Conservation (phyloP, 257 asterid species). For the Thymus mandschuricus region DNA sequence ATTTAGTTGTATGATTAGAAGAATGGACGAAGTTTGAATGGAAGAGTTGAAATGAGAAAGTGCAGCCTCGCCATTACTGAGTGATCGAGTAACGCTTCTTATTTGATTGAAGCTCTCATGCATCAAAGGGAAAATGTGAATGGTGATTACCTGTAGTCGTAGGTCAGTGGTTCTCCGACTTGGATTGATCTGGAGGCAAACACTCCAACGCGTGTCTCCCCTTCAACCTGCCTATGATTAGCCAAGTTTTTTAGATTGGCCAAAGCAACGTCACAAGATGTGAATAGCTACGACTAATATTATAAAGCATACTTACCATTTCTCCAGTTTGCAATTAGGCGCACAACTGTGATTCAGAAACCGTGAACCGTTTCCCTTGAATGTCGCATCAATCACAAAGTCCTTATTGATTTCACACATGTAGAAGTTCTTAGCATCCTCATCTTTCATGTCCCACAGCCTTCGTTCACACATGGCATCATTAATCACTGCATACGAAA, state of each 20-base stretch:
- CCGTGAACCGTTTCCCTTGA: conserved; percentile 87
- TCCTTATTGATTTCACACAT: conserved; percentile 93
- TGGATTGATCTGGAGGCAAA: conserved; percentile 76
- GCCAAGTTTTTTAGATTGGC: background rate
- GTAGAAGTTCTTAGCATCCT: conserved; percentile 76
- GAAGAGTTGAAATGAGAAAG: background rate
- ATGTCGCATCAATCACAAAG: conserved; percentile 93
- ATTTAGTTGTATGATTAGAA: too few species aligned
- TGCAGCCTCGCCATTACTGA: conserved; percentile 4
- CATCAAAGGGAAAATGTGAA: background rate
- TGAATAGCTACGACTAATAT: conserved; percentile 20
- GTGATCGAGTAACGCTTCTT: background rate
- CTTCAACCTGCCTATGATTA: conserved; percentile 81
- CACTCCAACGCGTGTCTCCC: conserved; percentile 88
- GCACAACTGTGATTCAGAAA: conserved; percentile 95
- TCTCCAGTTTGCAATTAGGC: conserved; percentile 91
- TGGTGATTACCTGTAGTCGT: conserved; percentile 76
- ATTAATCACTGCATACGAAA: conserved; percentile 65
- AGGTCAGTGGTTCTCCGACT: conserved; percentile 88
- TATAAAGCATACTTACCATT: conserved; percentile 64
- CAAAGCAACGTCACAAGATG: conserved; percentile 4
- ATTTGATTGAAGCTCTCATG: background rate
- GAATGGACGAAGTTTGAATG: too few species aligned
- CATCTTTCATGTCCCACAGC: conserved; percentile 89
- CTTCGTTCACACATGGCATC: conserved; percentile 88